A percentile compares a stretch with the other conserved stretches of the same genome.
phyloP scores from a whole-genome alignment of 176 grass and related monocot species.

The Ampelocalamus luodianensis region DNA sequence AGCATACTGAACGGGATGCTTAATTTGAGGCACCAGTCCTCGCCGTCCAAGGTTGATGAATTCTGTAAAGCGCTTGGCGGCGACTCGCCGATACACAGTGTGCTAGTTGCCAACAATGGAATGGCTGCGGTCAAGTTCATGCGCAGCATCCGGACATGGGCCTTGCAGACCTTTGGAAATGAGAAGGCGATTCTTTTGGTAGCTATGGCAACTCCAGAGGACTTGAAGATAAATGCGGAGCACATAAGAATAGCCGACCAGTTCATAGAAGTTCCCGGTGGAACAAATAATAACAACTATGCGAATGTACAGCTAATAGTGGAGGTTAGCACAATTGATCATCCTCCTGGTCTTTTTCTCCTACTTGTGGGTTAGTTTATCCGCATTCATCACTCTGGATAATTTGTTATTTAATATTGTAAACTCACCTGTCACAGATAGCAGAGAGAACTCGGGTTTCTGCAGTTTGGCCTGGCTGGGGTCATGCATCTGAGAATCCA shows the following conservation, averaged over 20 bases:
- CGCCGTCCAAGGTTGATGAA: conserved; percentile 62
- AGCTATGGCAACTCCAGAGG: conserved; percentile 95
- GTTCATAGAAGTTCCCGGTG: conserved; percentile 93
- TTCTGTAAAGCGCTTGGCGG: conserved; percentile 85
- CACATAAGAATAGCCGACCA: conserved; percentile 98
- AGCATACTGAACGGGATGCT: conserved; percentile 47
- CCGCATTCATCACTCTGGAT: not conserved
- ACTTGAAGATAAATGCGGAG: conserved; percentile 97
- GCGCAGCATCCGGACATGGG: conserved; percentile 86
- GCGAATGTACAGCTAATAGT: conserved; percentile 98
- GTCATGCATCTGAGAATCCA: conserved; percentile 97
- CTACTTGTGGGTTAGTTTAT: not conserved
- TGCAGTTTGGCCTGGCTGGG: conserved; percentile 99
- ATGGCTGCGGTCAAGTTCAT: conserved; percentile 99
- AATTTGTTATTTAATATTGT: conserved; percentile 37
- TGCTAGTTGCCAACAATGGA: conserved; percentile 96
- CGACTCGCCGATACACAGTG: conserved; percentile 77
- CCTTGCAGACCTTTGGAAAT: conserved; percentile 80
- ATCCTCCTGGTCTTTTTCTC: not conserved
- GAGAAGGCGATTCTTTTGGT: conserved; percentile 96
- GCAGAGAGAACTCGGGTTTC: conserved; percentile 92
- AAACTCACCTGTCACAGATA: conserved; percentile 54
- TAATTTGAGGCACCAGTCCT: conserved; percentile 54
- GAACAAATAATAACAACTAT: conserved; percentile 98
- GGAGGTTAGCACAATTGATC: conserved; percentile 67